Evolutionary conservation across 495 filamentous ascomycete species (phyloP), one percentile per base, ranked within the genome.

Genomic region (Penicillium antarcticum): DNA sequence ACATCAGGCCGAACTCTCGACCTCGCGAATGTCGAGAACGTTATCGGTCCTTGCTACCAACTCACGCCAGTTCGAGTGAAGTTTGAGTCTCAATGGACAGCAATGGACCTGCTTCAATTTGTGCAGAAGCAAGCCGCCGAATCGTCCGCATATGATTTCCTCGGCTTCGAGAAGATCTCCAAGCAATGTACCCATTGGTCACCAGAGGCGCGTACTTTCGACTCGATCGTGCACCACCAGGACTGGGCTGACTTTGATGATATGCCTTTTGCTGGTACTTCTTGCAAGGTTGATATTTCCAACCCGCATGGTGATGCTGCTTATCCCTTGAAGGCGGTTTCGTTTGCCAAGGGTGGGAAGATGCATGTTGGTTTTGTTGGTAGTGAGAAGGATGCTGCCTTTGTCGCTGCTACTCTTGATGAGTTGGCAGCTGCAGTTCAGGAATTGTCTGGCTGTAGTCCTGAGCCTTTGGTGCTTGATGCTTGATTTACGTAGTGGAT

Each of bases 1-100:
- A 79, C 78, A 2, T 78, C 65, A 3, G 84, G 69, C 47, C 53
- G 78, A 48, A 67, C 65, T 4, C 51, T 80, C n/a, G 77, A 80
- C 37, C 41, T 75, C 35, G 31, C 67, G 17, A 62, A 66, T 23
- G 66, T 72, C 3, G 73, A 82, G 29, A 60, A 66, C 33, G 69
- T 82, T 46, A 62, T 74, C 18, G 74, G 74, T 3, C 72, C 72
- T 9, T 75, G 72, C 51, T 68, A 68, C 38, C 68, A 75, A 41
- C 56, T 69, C 33, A 63, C 64, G 1, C 73, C 71, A 0, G 48
- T 69, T 7, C 52, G 73, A 42, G 62, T 73, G 9, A 45, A 13
- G 16, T 69, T 76, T 40, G 34, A 70, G 32, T 10, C 56, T 0
- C 23, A 61, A 1, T 74, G 71, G 71, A 71, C 66, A 4, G 62